Percentiles rank a stretch among this genome's conserved stretches.
Evolutionary conservation across 192 early-diverging fungal genomes (phyloP).

Genomic region (Linderina pennispora): DNA sequence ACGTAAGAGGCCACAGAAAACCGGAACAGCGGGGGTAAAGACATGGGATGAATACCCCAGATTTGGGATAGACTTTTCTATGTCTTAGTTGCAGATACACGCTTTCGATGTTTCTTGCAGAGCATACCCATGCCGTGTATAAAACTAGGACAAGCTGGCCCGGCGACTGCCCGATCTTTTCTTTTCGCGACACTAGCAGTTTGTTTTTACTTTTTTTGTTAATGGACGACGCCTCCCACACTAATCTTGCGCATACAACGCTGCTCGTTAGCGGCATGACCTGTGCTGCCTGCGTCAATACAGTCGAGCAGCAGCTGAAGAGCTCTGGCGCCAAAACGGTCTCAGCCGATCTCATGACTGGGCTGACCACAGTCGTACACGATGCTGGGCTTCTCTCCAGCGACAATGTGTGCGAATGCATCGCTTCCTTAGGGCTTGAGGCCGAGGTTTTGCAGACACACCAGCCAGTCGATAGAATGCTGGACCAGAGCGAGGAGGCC

Average conservation of each 20-base stretch:
- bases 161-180: too few species aligned
- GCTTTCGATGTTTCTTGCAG: too few species aligned
- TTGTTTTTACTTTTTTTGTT: too few species aligned
- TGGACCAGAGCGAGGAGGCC: background rate
- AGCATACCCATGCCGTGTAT: too few species aligned
- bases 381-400: constrained; percentile 7
- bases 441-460: constrained; percentile 41
- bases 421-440: constrained; percentile 75
- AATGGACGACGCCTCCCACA: too few species aligned
- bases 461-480: background rate
- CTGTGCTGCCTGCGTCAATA: constrained; percentile 74
- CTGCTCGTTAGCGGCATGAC: constrained; percentile 76
- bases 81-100: background rate
- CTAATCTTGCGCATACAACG: too few species aligned
- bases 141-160: too few species aligned
- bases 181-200: too few species aligned
- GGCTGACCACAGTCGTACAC: constrained; percentile 53
- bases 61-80: background rate
- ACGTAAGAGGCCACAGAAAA: constrained; percentile 23
- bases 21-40: background rate
- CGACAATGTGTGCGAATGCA: constrained; percentile 41
- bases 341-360: constrained; percentile 58
- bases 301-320: constrained; percentile 50
- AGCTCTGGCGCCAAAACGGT: constrained; percentile 49
- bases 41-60: background rate